phyloP scores from a whole-genome alignment of 768 basidiomycete genomes.

The Mycena chlorophos region DNA sequence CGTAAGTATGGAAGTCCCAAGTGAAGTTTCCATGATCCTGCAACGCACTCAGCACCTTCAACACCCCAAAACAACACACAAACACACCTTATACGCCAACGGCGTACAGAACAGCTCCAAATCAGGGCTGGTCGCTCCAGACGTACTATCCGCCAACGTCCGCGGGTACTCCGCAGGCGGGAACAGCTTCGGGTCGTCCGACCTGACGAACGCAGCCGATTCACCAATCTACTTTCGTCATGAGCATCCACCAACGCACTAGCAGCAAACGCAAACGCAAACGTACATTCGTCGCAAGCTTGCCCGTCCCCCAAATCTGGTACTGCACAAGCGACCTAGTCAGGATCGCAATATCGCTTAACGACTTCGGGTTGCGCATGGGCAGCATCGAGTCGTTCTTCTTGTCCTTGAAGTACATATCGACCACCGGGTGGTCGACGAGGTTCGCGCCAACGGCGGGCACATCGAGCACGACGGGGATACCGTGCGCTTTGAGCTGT shows the following conservation, averaged over 20 bases:
- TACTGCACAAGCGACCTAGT: constrained; percentile 43
- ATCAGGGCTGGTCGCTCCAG: constrained; percentile 47
- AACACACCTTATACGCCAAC: constrained; percentile 41
- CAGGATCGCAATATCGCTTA: constrained; percentile 30
- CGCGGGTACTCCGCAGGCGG: constrained; percentile 37
- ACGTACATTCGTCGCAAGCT: constrained; percentile 56
- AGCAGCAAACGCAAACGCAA: neutral
- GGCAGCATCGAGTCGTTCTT: constrained; percentile 42
- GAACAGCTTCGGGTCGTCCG: constrained; percentile 53
- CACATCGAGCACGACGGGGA: constrained; percentile 61
- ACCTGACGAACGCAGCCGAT: constrained; percentile 59
- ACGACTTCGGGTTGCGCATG: constrained; percentile 37
- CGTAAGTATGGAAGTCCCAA: constrained; percentile 41
- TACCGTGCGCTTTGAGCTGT: constrained; percentile 52
- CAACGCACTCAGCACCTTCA: neutral
- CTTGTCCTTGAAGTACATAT: constrained; percentile 56
- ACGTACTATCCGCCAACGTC: constrained; percentile 45
- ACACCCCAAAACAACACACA: neutral
- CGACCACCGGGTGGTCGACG: constrained; percentile 67
- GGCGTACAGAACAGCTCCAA: constrained; percentile 48
- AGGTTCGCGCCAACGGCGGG: constrained; percentile 77
- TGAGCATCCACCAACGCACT: constrained; percentile 1
- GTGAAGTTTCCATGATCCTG: constrained; percentile 38
- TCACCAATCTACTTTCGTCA: constrained; percentile 43
- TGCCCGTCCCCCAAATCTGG: constrained; percentile 45